A percentile compares a stretch with the other conserved stretches of the same genome.
phyloP scores from a whole-genome alignment of 352 stramenopile species.

The Aphanomyces stellatus region DNA sequence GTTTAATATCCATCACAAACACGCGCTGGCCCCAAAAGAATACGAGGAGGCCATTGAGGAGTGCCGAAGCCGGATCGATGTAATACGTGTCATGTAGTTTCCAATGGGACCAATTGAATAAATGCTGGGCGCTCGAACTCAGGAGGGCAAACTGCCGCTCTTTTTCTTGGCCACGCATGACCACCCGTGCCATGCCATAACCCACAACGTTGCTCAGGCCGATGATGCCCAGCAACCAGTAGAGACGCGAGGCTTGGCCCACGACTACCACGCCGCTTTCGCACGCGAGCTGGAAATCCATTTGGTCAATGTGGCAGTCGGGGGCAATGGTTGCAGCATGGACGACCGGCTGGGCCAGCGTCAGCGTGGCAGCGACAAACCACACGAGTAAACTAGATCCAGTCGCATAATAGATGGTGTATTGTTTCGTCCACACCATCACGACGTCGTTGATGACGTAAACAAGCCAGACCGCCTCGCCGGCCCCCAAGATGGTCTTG shows the following conservation, averaged over 20 bases:
- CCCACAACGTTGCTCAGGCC: neutral
- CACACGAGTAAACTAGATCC: neutral
- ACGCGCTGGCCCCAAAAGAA: too few relatives aligned
- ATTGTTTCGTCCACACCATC: constrained; percentile 2
- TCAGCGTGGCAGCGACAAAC: neutral
- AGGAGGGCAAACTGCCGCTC: too few relatives aligned
- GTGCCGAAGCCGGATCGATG: neutral
- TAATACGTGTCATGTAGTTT: neutral
- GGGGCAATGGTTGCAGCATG: neutral
- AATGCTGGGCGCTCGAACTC: neutral
- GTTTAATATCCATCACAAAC: too few relatives aligned
- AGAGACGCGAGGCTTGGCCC: neutral
- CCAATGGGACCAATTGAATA: neutral
- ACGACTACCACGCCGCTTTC: neutral
- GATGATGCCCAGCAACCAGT: neutral
- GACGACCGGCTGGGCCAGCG: neutral
- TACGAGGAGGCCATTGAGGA: neutral
- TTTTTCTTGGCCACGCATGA: neutral
- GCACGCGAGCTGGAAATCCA: constrained; percentile 15
- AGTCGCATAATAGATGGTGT: neutral
- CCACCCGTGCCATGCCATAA: neutral
- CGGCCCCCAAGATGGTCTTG: neutral
- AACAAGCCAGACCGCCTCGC: neutral
- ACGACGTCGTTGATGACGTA: constrained; percentile 4
- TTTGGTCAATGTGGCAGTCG: neutral